Percentiles rank a stretch among this genome's conserved stretches.
phyloP scores from a whole-genome alignment of 208 protist genomes.

The Trypanosoma brucei region DNA sequence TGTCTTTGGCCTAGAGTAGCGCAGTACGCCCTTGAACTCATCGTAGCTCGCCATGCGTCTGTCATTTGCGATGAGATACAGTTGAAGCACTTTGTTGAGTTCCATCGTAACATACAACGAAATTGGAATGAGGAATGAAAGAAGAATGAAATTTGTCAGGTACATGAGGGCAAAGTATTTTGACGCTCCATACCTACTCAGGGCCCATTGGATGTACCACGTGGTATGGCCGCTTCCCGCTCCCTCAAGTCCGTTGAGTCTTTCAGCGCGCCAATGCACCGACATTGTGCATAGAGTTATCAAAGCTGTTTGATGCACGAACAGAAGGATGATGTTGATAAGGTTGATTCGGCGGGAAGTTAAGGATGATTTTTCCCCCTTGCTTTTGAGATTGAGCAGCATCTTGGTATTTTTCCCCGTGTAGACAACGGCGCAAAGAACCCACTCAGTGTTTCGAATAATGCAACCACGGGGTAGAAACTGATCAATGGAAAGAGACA shows the following conservation, averaged over 20 bases:
- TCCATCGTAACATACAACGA: slow-evolving; percentile 88
- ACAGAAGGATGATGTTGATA: slow-evolving; percentile 71
- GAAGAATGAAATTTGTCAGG: slow-evolving; percentile 81
- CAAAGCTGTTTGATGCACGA: slow-evolving; percentile 59
- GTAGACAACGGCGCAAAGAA: slow-evolving; percentile 81
- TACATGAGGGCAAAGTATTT: slow-evolving; percentile 65
- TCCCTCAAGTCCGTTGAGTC: slow-evolving; percentile 25
- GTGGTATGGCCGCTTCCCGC: slow-evolving; percentile 22
- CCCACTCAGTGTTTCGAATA: slow-evolving; percentile 89
- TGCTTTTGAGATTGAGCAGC: slow-evolving; percentile 66
- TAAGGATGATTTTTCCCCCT: slow-evolving; percentile 54
- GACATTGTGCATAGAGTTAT: slow-evolving; percentile 49
- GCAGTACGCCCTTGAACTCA: slow-evolving; percentile 48
- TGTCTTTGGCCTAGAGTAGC: slow-evolving; percentile 65
- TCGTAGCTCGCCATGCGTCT: slow-evolving; percentile 70
- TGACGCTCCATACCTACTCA: slow-evolving; percentile 34
- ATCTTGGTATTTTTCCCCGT: slow-evolving; percentile 88
- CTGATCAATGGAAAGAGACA: slow-evolving; percentile 77
- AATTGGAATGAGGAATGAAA: slow-evolving; percentile 83
- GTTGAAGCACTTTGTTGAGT: slow-evolving; percentile 84
- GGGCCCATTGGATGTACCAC: slow-evolving; percentile 73
- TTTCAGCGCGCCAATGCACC: slow-evolving; percentile 34
- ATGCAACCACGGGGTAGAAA: slow-evolving; percentile 83
- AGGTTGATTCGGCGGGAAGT: slow-evolving; percentile 70
- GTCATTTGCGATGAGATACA: slow-evolving; percentile 69